These are phyloP conservation scores for Cystofilobasidium ferigula DNA, from an alignment of 768 basidiomycete species.

Conservation along the genomic window DNA sequence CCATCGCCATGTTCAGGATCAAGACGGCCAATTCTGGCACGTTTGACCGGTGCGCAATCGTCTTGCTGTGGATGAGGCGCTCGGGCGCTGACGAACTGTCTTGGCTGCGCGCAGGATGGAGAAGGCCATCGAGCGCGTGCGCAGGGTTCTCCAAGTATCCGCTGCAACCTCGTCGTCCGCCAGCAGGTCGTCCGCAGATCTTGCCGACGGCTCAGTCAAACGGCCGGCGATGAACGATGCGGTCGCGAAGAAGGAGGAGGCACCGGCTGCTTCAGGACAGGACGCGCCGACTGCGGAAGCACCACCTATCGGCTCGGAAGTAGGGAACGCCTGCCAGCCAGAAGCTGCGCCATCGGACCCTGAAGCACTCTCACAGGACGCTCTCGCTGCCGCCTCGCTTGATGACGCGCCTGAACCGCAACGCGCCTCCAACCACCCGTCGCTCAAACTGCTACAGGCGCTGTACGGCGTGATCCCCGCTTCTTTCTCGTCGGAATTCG, in stretches of 20 bases:
- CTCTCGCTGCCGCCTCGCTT: no score
- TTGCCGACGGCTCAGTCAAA: constrained; percentile 8
- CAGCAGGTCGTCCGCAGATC: no score
- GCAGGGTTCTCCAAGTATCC: constrained; percentile 2
- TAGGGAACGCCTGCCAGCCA: no score
- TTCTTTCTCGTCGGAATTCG: background rate
- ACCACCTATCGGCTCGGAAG: no score
- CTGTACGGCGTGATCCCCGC: constrained; percentile 35
- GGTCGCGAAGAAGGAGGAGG: no score
- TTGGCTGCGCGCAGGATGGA: constrained; percentile 58
- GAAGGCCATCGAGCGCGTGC: constrained; percentile 56
- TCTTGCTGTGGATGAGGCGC: no score
- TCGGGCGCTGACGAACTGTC: no score
- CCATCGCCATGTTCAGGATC: constrained; percentile 39
- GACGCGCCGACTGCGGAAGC: no score
- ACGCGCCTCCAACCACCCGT: constrained; percentile 46
- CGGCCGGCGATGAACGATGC: no score
- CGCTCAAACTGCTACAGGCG: constrained; percentile 25
- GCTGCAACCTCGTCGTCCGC: background rate
- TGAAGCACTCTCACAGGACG: no score
- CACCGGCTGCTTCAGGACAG: no score
- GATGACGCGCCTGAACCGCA: background rate
- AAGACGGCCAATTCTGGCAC: constrained; percentile 89
- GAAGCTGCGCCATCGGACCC: background rate
- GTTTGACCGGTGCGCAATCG: constrained; percentile 58